phyloP scores from a whole-genome alignment of 169 alveolate species.

The Cryptosporidium viatorum region DNA sequence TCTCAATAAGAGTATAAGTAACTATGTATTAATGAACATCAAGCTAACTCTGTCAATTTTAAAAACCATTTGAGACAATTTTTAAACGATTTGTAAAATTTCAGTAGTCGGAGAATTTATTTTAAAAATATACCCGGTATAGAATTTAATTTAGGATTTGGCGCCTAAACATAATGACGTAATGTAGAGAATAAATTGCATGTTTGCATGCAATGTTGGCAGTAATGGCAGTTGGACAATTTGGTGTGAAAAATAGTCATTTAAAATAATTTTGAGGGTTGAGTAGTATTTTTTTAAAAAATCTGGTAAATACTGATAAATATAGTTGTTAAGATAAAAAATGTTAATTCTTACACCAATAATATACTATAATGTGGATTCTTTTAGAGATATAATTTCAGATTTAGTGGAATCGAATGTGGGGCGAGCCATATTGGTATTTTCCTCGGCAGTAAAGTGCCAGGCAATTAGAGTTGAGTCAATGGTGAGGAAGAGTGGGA shows the following conservation, averaged over 20 bases:
- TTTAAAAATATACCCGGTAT: neutral
- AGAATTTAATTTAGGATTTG: neutral
- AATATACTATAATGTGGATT: slow-evolving; percentile 52
- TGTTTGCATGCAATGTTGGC: slow-evolving; percentile 1
- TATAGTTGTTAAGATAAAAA: slow-evolving; percentile 19
- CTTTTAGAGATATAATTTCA: slow-evolving; percentile 44
- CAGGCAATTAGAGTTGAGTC: neutral
- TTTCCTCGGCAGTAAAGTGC: slow-evolving; percentile 21
- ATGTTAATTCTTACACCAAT: slow-evolving; percentile 63
- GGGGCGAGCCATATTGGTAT: slow-evolving; percentile 16
- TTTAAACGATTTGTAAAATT: neutral
- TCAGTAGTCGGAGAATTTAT: neutral
- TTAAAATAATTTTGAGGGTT: neutral
- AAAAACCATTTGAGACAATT: neutral
- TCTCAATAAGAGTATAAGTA: neutral
- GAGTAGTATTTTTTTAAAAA: neutral
- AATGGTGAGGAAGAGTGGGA: neutral
- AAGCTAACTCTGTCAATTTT: neutral
- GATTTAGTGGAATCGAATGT: slow-evolving; percentile 39
- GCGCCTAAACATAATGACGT: slow-evolving; percentile 17
- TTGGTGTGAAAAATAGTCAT: neutral
- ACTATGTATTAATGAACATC: neutral
- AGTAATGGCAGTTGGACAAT: neutral
- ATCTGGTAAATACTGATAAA: neutral
- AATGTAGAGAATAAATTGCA: slow-evolving; percentile 27